phyloP scores from a whole-genome alignment of 805 yeast species.

The Metschnikowia kunwiensis region DNA sequence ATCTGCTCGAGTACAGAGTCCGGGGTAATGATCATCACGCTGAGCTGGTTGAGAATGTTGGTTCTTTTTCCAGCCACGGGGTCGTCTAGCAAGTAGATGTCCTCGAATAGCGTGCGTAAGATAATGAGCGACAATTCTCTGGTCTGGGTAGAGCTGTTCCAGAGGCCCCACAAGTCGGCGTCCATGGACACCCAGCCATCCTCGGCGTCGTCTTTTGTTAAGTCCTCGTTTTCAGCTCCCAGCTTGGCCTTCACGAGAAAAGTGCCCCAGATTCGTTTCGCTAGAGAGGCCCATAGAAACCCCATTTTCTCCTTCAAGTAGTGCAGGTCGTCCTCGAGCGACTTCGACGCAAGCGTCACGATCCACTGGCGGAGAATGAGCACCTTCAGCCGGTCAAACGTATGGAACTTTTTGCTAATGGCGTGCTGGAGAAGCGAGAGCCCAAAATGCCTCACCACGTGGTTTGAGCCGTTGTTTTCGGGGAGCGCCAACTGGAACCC shows the following conservation, averaged over 20 bases:
- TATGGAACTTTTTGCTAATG: constrained; percentile 55
- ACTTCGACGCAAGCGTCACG: constrained; percentile 65
- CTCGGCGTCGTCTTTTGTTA: constrained; percentile 40
- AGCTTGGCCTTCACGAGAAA: constrained; percentile 42
- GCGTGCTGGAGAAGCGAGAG: constrained; percentile 74
- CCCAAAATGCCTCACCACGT: constrained; percentile 87
- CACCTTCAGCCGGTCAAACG: constrained; percentile 52
- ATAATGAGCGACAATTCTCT: constrained; percentile 77
- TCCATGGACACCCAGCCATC: constrained; percentile 92
- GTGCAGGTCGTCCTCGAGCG: constrained; percentile 72
- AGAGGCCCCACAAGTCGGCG: constrained; percentile 62
- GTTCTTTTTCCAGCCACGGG: constrained; percentile 81
- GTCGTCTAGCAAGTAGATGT: constrained; percentile 86
- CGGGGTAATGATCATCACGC: constrained; percentile 81
- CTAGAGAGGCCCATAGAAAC: constrained; percentile 84
- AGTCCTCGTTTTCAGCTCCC: constrained; percentile 28
- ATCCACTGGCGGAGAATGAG: constrained; percentile 80
- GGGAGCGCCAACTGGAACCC: constrained; percentile 81
- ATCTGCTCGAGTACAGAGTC: constrained; percentile 56
- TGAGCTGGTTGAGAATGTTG: constrained; percentile 71
- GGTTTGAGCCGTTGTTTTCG: constrained; percentile 53
- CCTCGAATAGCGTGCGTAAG: constrained; percentile 86
- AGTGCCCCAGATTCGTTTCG: constrained; percentile 89
- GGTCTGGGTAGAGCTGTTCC: constrained; percentile 62
- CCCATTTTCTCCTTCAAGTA: constrained; percentile 88